Evolutionary conservation across 1,284 basidiomycete genomes (phyloP), one percentile per base, ranked within the genome.

Genomic region (Sporisorium reilianum): DNA sequence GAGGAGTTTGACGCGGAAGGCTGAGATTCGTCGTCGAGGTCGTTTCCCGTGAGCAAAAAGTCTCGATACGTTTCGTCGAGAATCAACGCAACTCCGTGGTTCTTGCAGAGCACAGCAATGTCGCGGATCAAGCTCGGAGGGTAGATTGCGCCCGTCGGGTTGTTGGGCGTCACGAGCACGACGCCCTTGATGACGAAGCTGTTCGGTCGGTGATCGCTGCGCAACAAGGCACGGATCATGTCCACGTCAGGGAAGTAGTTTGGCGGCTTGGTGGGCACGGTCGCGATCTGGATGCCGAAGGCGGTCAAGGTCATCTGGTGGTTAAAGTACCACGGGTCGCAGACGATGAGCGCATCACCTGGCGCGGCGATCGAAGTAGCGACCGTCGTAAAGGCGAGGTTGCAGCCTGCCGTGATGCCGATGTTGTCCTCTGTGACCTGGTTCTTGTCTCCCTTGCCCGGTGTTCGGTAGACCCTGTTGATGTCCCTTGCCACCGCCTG

Each of bases 321-420:
- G 45, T 77, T 77, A 28, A 77, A 77, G 54, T 76, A 77, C 77
- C 91, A 92, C 11, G 93, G 93, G 0, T 91, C 87, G 7, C 93
- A 92, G 16, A 95, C 84, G 52, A 96, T 90, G 42, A 94, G 87
- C 71, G 92, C 91, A 65, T 93, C 91, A 0, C 91, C 91, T 2
- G 89, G 86, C 67, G 89, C 89, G 20, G 91, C 92, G 6, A 96
- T 83, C 16, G 88, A 87, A 87, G 90, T 89, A 9, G 90, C 87
- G 0, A 87, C 85, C 0, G 90, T 88, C 14, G 90, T 87, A 76
- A 92, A 93, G 1, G 91, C 91, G 83, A 92, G 84, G 75, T 92
- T 92, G 76, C 89, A 90, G 4, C 90, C 91, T 1, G 90, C 87
- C 0, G 90, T 91, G 68, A 92, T 75, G 49, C 36, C 68, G 25